Conservation (phyloP, 2,329 filamentous ascomycete genomes). For the Macroventuria anomochaeta region DNA sequence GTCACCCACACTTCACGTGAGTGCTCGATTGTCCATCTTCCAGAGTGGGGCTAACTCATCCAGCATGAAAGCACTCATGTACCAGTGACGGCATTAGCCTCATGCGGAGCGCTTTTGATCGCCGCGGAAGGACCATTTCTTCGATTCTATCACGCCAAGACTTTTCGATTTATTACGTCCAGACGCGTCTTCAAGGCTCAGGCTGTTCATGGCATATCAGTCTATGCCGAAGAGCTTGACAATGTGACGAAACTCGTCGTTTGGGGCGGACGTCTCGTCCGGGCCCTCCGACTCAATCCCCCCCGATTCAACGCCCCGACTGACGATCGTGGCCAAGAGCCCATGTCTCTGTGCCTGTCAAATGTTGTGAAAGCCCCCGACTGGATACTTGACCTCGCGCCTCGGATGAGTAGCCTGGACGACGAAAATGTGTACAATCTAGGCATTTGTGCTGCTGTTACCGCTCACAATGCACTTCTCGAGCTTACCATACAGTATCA, state of each 20-base stretch:
- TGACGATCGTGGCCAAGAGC: conserved; percentile 33
- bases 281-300: conserved; percentile 44
- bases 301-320: conserved; percentile 27
- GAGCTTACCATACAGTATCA: conserved; percentile 50
- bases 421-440: conserved; percentile 12
- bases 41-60: conserved; percentile 19
- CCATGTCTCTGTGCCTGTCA: conserved; percentile 26
- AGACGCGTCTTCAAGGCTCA: conserved; percentile 69
- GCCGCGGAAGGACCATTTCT: conserved; percentile 54
- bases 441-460: conserved; percentile 59
- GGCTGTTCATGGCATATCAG: conserved; percentile 74
- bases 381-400: conserved; percentile 48
- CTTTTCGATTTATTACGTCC: conserved; percentile 33
- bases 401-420: conserved; percentile 19
- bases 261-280: conserved; percentile 57
- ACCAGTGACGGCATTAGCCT: conserved; percentile 56
- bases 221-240: conserved; percentile 40
- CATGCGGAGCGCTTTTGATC: conserved; percentile 47
- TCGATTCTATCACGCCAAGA: conserved; percentile 45
- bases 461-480: conserved; percentile 85
- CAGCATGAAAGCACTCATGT: conserved; percentile 50
- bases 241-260: conserved; percentile 37
- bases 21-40: conserved; percentile 9
- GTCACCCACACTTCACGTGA: conserved; percentile 44
- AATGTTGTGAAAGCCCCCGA: conserved; percentile 37